Evolutionary conservation across 1,284 basidiomycete genomes (phyloP), one percentile per base, ranked within the genome.

Genomic region (Salmacisia buchloeana): DNA sequence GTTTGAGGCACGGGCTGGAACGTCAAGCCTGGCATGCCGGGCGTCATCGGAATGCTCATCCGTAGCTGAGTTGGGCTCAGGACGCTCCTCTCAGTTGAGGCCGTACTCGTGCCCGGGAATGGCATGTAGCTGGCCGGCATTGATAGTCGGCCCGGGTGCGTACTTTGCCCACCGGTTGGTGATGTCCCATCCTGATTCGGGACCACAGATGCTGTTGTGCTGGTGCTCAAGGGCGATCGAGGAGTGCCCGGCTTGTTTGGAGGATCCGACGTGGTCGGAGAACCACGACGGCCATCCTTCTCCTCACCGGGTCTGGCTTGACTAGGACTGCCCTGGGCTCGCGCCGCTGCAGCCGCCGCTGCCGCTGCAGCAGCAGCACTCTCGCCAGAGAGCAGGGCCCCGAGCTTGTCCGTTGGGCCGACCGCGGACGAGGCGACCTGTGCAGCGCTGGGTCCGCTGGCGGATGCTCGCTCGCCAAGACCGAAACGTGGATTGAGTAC

Each of bases 1-100:
- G 81, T 82, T 59, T 80, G 75, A 1, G 79, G 79, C 58, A 81
- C 74, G 15, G 77, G 72, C 15, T 80, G 79, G 49, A 82, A 80
- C 0, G 79, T 75, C 63, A 82, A 82, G 2, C 79, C 80, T 0
- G 81, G 81, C 81, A 82, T 81, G 7, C 78, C 78, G 2, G 80
- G 81, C 7, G 81, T 81, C 75, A 82, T 80, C 18, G 79, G 77
- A 15, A 73, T 66, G 12, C 64, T 67, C 64, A 68, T 68, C 15
- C 38, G 56, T 15, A 43, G 23, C 15, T 43, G 39, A 3, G 39
- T n/a, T 21, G 39, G 5, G 15, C 39, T 43, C 39, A 43, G 15
- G 23, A 18, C 5, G 15, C 18, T n/a, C 18, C 18, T 21, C 39
- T 43, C 18, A 4, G 39, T 21, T 43, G 6, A 15, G 5, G 39